phyloP scores from a whole-genome alignment of 2,329 filamentous ascomycete species.

The Drechslerella dactyloides region DNA sequence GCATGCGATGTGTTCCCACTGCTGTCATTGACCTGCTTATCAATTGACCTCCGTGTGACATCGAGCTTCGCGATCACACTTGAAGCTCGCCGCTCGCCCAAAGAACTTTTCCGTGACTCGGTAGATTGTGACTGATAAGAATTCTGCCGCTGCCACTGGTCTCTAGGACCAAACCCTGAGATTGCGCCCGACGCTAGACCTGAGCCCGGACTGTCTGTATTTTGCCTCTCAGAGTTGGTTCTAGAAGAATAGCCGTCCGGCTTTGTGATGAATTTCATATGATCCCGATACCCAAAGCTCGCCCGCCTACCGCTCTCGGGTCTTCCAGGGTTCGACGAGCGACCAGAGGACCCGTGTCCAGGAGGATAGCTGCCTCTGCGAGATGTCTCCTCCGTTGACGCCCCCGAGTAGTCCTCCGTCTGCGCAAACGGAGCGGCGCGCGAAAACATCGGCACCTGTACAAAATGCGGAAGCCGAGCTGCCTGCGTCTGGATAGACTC shows the following conservation, averaged over 20 bases:
- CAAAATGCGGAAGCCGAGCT: slow-evolving; percentile 33
- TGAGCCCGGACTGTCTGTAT: slow-evolving; percentile 15
- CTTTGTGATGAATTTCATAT: slow-evolving; percentile 44
- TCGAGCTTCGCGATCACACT: slow-evolving; percentile 36
- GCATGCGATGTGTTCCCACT: slow-evolving; percentile 6
- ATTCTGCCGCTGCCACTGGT: not conserved
- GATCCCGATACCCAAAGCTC: slow-evolving; percentile 45
- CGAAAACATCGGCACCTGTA: slow-evolving; percentile 40
- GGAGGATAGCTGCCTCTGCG: slow-evolving; percentile 38
- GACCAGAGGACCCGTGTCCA: slow-evolving; percentile 20
- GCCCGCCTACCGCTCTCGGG: slow-evolving; percentile 15
- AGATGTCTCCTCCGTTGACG: slow-evolving; percentile 1
- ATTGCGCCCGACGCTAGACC: slow-evolving; percentile 12
- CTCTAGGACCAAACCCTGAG: too few species aligned
- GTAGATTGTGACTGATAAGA: slow-evolving; percentile 1
- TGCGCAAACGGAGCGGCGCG: slow-evolving; percentile 40
- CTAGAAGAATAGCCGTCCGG: slow-evolving; percentile 38
- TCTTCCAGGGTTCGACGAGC: slow-evolving; percentile 22
- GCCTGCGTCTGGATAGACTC: slow-evolving; percentile 10
- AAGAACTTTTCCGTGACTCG: slow-evolving; percentile 25
- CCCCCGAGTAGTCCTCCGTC: slow-evolving; percentile 31
- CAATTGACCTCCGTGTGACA: slow-evolving; percentile 22
- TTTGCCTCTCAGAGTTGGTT: slow-evolving; percentile 19
- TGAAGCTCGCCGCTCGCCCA: slow-evolving; percentile 40
- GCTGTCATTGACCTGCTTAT: slow-evolving; percentile 15